These are phyloP conservation scores for Colletotrichum kahawae DNA, from an alignment of 2,329 filamentous ascomycete species.

Conservation along the genomic window DNA sequence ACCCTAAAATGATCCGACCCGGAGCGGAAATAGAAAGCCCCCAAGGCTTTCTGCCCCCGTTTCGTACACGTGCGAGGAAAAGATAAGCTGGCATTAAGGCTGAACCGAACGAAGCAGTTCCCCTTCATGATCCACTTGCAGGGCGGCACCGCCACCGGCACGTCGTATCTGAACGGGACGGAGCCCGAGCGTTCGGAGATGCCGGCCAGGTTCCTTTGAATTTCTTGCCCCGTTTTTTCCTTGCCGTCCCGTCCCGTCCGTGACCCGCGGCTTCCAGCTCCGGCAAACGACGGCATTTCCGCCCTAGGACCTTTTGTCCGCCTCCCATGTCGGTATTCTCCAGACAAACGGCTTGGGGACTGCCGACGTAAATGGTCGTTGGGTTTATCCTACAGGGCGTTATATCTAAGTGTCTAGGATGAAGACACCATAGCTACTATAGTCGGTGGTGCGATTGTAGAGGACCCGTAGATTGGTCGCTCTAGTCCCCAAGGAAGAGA, in stretches of 20 bases:
- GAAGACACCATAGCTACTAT: not conserved
- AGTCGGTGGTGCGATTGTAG: not conserved
- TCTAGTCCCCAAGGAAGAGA: not conserved
- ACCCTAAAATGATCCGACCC: not conserved
- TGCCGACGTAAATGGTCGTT: not conserved
- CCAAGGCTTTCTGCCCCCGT: not conserved
- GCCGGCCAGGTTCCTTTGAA: not conserved
- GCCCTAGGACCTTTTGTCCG: not conserved
- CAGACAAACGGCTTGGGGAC: not conserved
- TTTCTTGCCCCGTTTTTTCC: not conserved
- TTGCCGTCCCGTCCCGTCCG: conserved; percentile 7
- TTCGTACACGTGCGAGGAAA: not conserved
- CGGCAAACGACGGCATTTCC: not conserved
- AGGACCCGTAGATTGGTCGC: not conserved
- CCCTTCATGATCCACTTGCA: not conserved
- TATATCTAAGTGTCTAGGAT: not conserved
- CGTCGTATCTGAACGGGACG: not conserved
- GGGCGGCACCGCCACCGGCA: not conserved
- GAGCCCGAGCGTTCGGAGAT: not conserved
- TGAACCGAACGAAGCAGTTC: not conserved
- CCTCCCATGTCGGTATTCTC: not conserved
- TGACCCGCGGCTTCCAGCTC: not conserved
- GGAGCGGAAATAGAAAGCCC: not conserved
- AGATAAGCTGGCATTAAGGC: not conserved
- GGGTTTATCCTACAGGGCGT: not conserved